These are phyloP conservation scores for Candida palmyrensis DNA, from an alignment of 805 yeast genomes.

Conservation along the genomic window DNA sequence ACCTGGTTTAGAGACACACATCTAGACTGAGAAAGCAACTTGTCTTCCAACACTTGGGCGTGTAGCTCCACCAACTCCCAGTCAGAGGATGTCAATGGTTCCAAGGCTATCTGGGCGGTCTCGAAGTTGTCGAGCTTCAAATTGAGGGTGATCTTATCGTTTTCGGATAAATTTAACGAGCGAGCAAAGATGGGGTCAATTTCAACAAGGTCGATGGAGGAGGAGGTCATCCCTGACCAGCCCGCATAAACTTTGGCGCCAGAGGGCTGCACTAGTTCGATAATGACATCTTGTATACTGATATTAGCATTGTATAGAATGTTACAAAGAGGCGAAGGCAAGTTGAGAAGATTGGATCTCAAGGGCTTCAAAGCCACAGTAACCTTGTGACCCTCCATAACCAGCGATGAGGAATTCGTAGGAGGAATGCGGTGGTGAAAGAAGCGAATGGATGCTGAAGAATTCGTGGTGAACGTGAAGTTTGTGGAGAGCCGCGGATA, in stretches of 20 bases:
- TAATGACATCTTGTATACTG: slow-evolving; percentile 52
- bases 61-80: slow-evolving; percentile 90
- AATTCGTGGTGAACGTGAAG: no score
- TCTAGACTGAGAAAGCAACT: slow-evolving; percentile 73
- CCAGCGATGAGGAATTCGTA: no score
- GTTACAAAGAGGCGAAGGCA: slow-evolving; percentile 46
- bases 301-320: slow-evolving; percentile 48
- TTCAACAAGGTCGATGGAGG: slow-evolving; percentile 38
- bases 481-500: no score
- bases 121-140: slow-evolving; percentile 46
- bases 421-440: no score
- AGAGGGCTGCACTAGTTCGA: slow-evolving; percentile 36
- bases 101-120: slow-evolving; percentile 63
- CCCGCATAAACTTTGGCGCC: slow-evolving; percentile 43
- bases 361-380: slow-evolving; percentile 23
- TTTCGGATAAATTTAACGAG: slow-evolving; percentile 42
- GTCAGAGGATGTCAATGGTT: slow-evolving; percentile 72
- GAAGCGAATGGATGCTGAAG: no score
- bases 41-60: slow-evolving; percentile 70
- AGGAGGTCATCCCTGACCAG: slow-evolving; percentile 58
- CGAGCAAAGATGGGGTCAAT: slow-evolving; percentile 66
- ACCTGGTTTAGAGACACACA: slow-evolving; percentile 58
- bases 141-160: slow-evolving; percentile 31
- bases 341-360: slow-evolving; percentile 48
- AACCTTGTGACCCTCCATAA: slow-evolving; percentile 34